A percentile compares a stretch with the other conserved stretches of the same genome.
phyloP scores from a whole-genome alignment of 257 asterid species.

The Nicotiana otophora region DNA sequence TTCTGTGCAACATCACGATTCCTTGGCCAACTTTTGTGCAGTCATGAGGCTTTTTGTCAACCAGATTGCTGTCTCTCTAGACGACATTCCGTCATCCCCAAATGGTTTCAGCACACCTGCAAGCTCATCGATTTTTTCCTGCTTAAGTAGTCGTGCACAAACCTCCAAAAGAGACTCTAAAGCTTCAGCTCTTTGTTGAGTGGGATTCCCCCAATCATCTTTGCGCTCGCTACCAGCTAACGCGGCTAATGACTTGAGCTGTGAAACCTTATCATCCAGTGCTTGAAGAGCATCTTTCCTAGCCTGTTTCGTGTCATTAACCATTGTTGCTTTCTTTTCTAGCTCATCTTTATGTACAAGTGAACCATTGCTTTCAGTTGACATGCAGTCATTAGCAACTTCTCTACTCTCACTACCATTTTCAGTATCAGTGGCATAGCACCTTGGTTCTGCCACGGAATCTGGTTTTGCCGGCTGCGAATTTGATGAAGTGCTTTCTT shows the following conservation, averaged over 20 bases:
- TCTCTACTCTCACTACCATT: constrained; percentile 4
- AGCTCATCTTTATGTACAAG: constrained; percentile 18
- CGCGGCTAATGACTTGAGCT: constrained; percentile 24
- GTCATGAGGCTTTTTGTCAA: constrained; percentile 73
- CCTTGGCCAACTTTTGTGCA: constrained; percentile 53
- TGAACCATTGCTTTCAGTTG: constrained; percentile 10
- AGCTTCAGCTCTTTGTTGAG: constrained; percentile 74
- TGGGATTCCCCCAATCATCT: constrained; percentile 30
- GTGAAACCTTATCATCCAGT: constrained; percentile 20
- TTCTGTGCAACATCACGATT: constrained; percentile 23
- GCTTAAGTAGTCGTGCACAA: constrained; percentile 76
- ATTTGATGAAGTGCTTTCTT: constrained; percentile 6
- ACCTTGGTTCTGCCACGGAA: neutral
- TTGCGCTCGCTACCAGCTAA: constrained; percentile 23
- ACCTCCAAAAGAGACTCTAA: constrained; percentile 87
- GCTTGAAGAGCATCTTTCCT: constrained; percentile 27
- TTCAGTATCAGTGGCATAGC: constrained; percentile 17
- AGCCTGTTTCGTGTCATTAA: neutral
- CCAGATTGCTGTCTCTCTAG: constrained; percentile 96
- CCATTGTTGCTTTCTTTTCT: constrained; percentile 21
- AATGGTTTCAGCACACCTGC: constrained; percentile 82
- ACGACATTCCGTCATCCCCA: constrained; percentile 77
- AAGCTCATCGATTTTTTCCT: constrained; percentile 82
- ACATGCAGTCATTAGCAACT: constrained; percentile 7
- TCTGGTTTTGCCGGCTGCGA: neutral